Evolutionary conservation across 768 basidiomycete genomes (phyloP).

Genomic region (Rubroboletus satanas): DNA sequence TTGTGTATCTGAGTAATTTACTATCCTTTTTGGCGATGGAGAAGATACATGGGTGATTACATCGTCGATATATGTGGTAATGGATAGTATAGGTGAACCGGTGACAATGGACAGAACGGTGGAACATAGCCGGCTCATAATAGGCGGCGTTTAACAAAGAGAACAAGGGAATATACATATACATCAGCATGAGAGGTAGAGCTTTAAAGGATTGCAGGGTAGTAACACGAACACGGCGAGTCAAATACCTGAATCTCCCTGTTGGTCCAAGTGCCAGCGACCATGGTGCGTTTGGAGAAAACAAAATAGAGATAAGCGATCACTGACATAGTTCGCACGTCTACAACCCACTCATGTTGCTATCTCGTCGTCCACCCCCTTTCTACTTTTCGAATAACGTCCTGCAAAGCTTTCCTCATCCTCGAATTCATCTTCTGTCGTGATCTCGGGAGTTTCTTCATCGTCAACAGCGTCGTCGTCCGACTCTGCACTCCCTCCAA

Average conservation of each 20-base stretch:
- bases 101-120: conserved; percentile 3
- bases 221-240: conserved; percentile 4
- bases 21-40: not conserved
- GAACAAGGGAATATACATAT: conserved; percentile 2
- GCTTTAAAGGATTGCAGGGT: conserved; percentile 2
- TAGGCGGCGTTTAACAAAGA: conserved; percentile 9
- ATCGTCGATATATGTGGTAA: conserved; percentile 25
- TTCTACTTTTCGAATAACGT: conserved; percentile 62
- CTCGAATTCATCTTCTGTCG: conserved; percentile 76
- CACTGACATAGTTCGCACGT: conserved; percentile 9
- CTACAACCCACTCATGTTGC: conserved; percentile 25
- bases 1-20: not conserved
- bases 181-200: conserved; percentile 1
- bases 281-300: not conserved
- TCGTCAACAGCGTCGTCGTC: conserved; percentile 48
- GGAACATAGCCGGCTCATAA: conserved; percentile 3
- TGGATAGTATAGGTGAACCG: conserved; percentile 24
- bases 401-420: conserved; percentile 62
- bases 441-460: conserved; percentile 45
- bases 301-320: conserved; percentile 6
- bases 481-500: conserved; percentile 28
- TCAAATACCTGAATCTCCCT: conserved; percentile 20
- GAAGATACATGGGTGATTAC: conserved; percentile 19
- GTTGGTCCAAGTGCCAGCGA: conserved; percentile 19
- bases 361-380: conserved; percentile 36